Evolutionary conservation across 352 stramenopile species (phyloP).

Genomic region (Aphanomyces stellatus): DNA sequence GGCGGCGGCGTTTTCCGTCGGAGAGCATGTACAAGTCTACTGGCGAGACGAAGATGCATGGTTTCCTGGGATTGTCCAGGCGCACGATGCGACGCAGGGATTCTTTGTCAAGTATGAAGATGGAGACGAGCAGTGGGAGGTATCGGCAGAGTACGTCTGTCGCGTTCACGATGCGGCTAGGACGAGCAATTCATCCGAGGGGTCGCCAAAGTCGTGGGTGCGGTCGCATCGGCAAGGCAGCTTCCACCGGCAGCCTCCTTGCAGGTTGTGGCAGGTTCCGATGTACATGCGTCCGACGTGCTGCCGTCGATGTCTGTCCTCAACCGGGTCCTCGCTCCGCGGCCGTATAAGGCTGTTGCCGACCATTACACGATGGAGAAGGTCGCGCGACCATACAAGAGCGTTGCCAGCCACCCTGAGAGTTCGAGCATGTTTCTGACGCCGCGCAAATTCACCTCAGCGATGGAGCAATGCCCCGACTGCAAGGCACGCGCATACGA

Average conservation of each 20-base stretch:
- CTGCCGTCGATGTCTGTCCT: no score
- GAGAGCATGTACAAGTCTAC: slow-evolving; percentile 48
- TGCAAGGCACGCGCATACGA: not conserved
- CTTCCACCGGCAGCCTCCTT: no score
- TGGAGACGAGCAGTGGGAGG: slow-evolving; percentile 71
- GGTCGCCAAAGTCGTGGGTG: no score
- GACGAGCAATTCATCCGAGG: not conserved
- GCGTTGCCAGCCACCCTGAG: not conserved
- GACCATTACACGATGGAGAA: slow-evolving; percentile 9
- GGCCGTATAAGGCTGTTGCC: not conserved
- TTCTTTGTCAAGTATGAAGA: slow-evolving; percentile 69
- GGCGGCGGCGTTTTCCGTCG: slow-evolving; percentile 22
- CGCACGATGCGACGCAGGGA: slow-evolving; percentile 27
- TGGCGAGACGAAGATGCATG: slow-evolving; percentile 58
- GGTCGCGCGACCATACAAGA: slow-evolving; percentile 3
- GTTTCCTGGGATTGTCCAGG: slow-evolving; percentile 50
- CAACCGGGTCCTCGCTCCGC: not conserved
- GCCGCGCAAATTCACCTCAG: not conserved
- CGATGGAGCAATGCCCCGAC: not conserved
- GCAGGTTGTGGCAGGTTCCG: no score
- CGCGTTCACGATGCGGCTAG: not conserved
- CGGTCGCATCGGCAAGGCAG: no score
- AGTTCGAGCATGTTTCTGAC: slow-evolving; percentile 9
- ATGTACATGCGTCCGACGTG: no score
- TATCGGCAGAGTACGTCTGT: slow-evolving; percentile 4